Percentiles rank a stretch among this genome's conserved stretches.
Evolutionary conservation across 31 red algal genomes (phyloP).

Genomic region (Endocladia muricata): DNA sequence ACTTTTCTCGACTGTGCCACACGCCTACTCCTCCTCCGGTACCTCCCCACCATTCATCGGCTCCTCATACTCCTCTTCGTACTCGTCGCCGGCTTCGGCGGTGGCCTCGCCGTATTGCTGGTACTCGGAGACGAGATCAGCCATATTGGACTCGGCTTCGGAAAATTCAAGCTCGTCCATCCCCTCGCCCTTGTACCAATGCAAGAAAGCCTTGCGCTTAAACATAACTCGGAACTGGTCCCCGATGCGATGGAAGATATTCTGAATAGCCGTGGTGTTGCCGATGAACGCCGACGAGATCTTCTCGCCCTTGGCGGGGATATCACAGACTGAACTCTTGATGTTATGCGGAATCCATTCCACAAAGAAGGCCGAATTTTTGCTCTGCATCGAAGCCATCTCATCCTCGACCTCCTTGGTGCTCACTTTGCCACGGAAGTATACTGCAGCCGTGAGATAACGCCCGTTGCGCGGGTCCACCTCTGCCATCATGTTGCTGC

Average conservation of each 20-base stretch:
- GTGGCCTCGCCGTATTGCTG: conserved; percentile 91
- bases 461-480: conserved; percentile 94
- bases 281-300: conserved; percentile 93
- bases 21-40: conserved; percentile 25
- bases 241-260: conserved; percentile 92
- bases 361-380: conserved; percentile 95
- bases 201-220: conserved; percentile 95
- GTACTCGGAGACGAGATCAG: conserved; percentile 92
- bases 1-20: too few species aligned
- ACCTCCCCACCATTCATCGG: conserved; percentile 27
- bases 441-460: conserved; percentile 95
- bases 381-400: conserved; percentile 90
- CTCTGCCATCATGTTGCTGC: conserved; percentile 95
- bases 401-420: conserved; percentile 98
- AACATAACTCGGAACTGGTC: conserved; percentile 97
- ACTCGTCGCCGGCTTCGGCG: conserved; percentile 67
- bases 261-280: conserved; percentile 93
- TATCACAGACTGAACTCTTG: conserved; percentile 94
- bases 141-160: conserved; percentile 97
- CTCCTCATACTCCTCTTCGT: conserved; percentile 41
- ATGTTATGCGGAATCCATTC: conserved; percentile 99
- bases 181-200: conserved; percentile 97
- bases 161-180: conserved; percentile 99
- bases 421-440: conserved; percentile 96
- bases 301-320: conserved; percentile 80